phyloP scores from a whole-genome alignment of 176 grass and related monocot species.

The maize (Zea mays) region Zm-B73-REFERENCE-NAM-5.0 NC_050099.1:191816501-191817000 shows the following conservation, averaged over 20 bases:
- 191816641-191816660: constrained; percentile 48
- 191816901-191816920: background rate
- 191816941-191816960: too few relatives aligned
- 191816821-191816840: constrained; percentile 93
- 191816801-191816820: constrained; percentile 89
- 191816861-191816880: background rate
- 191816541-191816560: constrained; percentile 56
- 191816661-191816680: constrained; percentile 43
- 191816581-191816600: background rate
- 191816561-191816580: background rate
- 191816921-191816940: too few relatives aligned
- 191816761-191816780: background rate
- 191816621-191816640: constrained; percentile 61
- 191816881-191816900: background rate
- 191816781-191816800: constrained; percentile 73
- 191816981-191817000: too few relatives aligned
- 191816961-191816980: too few relatives aligned
- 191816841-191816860: constrained; percentile 38
- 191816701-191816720: constrained; percentile 45
- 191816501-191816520: constrained; percentile 71
- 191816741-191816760: too few relatives aligned
- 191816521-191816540: constrained; percentile 80
- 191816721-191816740: constrained; percentile 38
- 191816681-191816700: constrained; percentile 54
- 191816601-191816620: constrained; percentile 66